These are phyloP conservation scores for Aegilops sharonensis DNA, from an alignment of 176 grass and related monocot species.

Conservation along the genomic window DNA sequence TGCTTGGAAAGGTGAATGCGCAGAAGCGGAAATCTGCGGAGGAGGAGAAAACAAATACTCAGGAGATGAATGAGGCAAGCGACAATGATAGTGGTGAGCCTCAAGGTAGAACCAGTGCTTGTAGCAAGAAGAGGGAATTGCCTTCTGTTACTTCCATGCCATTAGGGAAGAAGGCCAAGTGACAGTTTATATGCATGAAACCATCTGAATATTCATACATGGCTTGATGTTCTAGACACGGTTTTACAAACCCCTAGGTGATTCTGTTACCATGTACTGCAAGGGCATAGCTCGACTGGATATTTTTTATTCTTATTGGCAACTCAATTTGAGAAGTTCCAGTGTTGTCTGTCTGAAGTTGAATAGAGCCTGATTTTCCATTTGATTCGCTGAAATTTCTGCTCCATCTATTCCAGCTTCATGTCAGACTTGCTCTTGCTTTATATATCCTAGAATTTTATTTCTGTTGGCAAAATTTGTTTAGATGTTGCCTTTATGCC, in stretches of 20 bases:
- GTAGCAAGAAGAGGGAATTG: conserved; percentile 55
- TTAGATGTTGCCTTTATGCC: too few species aligned
- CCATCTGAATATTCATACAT: conserved; percentile 5
- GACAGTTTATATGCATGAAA: conserved; percentile 20
- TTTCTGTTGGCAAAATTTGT: too few species aligned
- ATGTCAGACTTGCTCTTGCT: neutral
- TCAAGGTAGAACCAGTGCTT: conserved; percentile 78
- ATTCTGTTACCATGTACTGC: conserved; percentile 9
- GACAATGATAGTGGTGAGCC: conserved; percentile 58
- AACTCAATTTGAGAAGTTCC: neutral
- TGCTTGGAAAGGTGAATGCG: conserved; percentile 62
- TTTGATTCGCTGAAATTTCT: neutral
- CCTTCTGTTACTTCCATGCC: conserved; percentile 39
- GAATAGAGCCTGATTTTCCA: neutral
- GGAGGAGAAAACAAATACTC: conserved; percentile 38
- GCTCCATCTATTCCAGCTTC: neutral
- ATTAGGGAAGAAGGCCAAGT: conserved; percentile 58
- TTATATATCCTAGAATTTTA: too few species aligned
- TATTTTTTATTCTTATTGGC: neutral
- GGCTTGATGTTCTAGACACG: neutral
- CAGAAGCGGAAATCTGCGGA: conserved; percentile 59
- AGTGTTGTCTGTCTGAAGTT: neutral
- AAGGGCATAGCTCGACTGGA: neutral
- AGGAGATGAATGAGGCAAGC: conserved; percentile 35
- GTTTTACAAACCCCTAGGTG: neutral